Percentiles rank a stretch among this genome's conserved stretches.
Conservation (phyloP, 2,329 filamentous ascomycete genomes). For the Penicillium polonicum region DNA sequence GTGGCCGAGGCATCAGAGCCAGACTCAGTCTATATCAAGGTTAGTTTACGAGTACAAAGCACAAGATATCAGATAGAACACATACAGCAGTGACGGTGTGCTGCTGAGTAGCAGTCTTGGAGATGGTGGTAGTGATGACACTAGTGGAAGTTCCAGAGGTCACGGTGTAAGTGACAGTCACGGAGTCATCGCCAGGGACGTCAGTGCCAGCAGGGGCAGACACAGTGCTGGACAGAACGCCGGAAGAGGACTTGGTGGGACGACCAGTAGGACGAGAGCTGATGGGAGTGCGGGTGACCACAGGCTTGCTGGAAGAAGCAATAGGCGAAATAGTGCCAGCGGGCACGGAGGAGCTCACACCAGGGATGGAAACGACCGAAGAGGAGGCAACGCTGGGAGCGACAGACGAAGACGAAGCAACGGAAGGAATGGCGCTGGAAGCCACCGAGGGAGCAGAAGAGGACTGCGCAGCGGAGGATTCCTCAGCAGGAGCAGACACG, state of each 20-base stretch:
- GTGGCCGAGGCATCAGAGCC: conserved; percentile 11
- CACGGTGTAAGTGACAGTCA: conserved; percentile 40
- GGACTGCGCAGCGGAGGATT: conserved; percentile 9
- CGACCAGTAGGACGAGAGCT: conserved; percentile 6
- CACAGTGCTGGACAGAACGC: conserved; percentile 1
- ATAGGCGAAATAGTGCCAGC: background rate
- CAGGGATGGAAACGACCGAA: background rate
- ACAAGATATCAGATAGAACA: background rate
- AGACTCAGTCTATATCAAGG: conserved; percentile 4
- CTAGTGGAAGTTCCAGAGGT: conserved; percentile 36
- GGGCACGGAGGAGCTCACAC: background rate
- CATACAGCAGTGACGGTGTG: conserved; percentile 31
- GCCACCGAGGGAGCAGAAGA: conserved; percentile 4
- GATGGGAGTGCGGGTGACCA: conserved; percentile 9
- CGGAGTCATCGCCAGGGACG: conserved; percentile 11
- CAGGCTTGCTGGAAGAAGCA: conserved; percentile 4
- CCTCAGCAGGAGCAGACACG: conserved; percentile 5
- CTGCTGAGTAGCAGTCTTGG: conserved; percentile 32
- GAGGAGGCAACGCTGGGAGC: conserved; percentile 2
- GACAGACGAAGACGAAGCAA: conserved; percentile 13
- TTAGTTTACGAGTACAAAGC: background rate
- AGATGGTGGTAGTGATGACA: conserved; percentile 41
- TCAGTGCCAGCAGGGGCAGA: conserved; percentile 26
- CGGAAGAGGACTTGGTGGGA: conserved; percentile 9
- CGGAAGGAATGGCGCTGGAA: conserved; percentile 10